phyloP scores from a whole-genome alignment of 306 rosid species.

The Sesbania bispinosa region DNA sequence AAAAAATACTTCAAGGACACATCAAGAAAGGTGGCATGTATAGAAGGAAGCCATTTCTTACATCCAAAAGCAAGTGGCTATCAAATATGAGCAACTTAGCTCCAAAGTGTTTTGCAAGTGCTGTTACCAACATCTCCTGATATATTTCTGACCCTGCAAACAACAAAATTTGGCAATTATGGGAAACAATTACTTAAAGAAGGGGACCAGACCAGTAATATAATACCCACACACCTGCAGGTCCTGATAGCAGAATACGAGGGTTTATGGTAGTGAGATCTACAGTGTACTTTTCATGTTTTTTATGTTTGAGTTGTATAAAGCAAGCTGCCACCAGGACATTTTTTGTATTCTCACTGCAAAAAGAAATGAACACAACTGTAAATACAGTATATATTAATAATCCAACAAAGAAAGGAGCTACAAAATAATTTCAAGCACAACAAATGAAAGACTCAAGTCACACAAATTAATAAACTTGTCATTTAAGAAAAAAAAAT shows the following conservation, averaged over 20 bases:
- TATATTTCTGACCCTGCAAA: slow-evolving; percentile 81
- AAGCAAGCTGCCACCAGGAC: slow-evolving; percentile 84
- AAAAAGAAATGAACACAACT: slow-evolving; percentile 21
- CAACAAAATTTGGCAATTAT: slow-evolving; percentile 20
- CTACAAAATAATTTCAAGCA: slow-evolving; percentile 14
- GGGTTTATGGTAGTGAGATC: slow-evolving; percentile 86
- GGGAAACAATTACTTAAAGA: not conserved
- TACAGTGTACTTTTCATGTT: slow-evolving; percentile 66
- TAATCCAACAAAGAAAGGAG: slow-evolving; percentile 9
- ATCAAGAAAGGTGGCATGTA: slow-evolving; percentile 16
- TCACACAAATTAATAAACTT: too few species aligned
- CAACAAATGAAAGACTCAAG: slow-evolving; percentile 10
- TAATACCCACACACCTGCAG: slow-evolving; percentile 60
- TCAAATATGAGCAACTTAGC: slow-evolving; percentile 97
- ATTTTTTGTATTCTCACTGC: slow-evolving; percentile 87
- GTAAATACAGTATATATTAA: slow-evolving; percentile 5
- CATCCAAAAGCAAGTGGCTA: slow-evolving; percentile 87
- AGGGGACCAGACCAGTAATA: not conserved
- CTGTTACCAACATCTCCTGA: slow-evolving; percentile 85
- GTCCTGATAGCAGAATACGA: slow-evolving; percentile 95
- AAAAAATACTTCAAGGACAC: slow-evolving; percentile 6
- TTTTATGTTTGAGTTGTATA: slow-evolving; percentile 81
- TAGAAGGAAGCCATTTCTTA: slow-evolving; percentile 52
- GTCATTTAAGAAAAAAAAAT: too few species aligned
- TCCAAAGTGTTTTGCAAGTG: slow-evolving; percentile 77